phyloP scores from a whole-genome alignment of 2,329 filamentous ascomycete species.

The Dothideomycetes sp. region DNA sequence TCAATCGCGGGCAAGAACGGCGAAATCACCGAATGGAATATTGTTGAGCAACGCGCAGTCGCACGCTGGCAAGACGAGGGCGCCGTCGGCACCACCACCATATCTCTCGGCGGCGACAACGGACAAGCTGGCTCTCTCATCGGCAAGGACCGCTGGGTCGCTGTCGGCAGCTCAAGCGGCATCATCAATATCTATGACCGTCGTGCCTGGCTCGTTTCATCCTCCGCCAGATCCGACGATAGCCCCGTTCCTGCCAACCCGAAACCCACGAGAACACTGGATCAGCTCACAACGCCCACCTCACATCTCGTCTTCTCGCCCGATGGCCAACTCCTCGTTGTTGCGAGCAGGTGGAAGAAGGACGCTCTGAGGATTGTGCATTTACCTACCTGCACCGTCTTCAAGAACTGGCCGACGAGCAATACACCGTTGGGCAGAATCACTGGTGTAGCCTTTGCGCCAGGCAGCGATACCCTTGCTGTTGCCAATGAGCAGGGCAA shows the following conservation, averaged over 20 bases:
- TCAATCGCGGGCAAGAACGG: constrained; percentile 77
- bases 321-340: constrained; percentile 80
- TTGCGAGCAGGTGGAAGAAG: constrained; percentile 77
- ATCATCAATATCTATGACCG: constrained; percentile 93
- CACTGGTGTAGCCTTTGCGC: constrained; percentile 41
- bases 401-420: constrained; percentile 91
- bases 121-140: constrained; percentile 38
- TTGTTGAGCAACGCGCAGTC: constrained; percentile 56
- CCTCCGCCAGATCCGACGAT: constrained; percentile 6
- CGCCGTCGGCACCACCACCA: constrained; percentile 70
- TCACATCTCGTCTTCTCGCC: constrained; percentile 72
- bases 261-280: constrained; percentile 60
- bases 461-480: constrained; percentile 48
- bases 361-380: constrained; percentile 83
- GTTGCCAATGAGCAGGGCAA: constrained; percentile 84
- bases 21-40: constrained; percentile 80
- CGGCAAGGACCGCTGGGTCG: constrained; percentile 80
- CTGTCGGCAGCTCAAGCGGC: constrained; percentile 73
- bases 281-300: constrained; percentile 79
- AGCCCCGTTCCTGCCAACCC: constrained; percentile 50
- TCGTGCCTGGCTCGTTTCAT: constrained; percentile 38
- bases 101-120: constrained; percentile 64
- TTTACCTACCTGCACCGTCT: constrained; percentile 84
- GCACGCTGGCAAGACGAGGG: constrained; percentile 86
- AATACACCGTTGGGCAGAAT: constrained; percentile 81